Conservation (phyloP, 345 rosid genomes). For the Euphorbia tirucalli region DNA sequence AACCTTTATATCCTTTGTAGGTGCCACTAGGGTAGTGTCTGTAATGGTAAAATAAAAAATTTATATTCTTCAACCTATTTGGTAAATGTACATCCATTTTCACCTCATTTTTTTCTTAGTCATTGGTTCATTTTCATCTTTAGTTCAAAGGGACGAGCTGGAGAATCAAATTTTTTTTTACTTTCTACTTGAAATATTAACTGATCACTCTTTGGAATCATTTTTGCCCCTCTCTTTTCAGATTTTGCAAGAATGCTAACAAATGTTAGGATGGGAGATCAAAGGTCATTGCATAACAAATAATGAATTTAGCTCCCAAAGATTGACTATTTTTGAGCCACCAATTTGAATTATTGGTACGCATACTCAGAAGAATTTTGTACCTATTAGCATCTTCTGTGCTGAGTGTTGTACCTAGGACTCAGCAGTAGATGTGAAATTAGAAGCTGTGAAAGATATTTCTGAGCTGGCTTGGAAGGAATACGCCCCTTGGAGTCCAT, state of each 20-base stretch:
- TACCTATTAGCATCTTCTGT: not conserved
- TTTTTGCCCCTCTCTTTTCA: conserved; percentile 1
- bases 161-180: not conserved
- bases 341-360: not conserved
- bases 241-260: not conserved
- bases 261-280: not conserved
- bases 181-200: not conserved
- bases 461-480: not conserved
- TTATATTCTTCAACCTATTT: not conserved
- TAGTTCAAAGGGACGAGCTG: not conserved
- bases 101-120: not conserved
- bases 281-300: not conserved
- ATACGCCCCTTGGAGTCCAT: not conserved
- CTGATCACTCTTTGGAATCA: not conserved
- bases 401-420: not conserved
- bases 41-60: not conserved
- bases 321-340: not conserved
- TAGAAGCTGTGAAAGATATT: not conserved
- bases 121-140: not conserved
- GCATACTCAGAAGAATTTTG: not conserved
- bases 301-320: not conserved
- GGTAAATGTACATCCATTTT: not conserved
- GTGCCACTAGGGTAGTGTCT: not conserved
- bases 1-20: not conserved
- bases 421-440: not conserved